phyloP scores from a whole-genome alignment of 371 early-diverging fungal genomes.

The Circinella umbellata region DNA sequence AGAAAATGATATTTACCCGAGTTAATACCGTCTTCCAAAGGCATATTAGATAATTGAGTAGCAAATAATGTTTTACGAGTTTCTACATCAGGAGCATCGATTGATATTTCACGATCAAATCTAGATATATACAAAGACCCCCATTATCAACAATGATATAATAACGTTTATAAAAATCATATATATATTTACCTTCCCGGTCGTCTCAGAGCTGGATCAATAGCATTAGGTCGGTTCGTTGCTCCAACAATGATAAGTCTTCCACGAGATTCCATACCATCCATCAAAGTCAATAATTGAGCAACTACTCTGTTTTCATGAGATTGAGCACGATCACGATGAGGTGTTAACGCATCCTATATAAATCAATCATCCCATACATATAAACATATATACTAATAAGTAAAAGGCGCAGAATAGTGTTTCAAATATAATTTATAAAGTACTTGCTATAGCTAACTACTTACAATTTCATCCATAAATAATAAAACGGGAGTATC shows the following conservation, averaged over 20 bases:
- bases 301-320: slow-evolving; percentile 95
- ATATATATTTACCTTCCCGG: slow-evolving; percentile 84
- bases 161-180: neutral
- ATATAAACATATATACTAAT: too few relatives aligned
- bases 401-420: too few relatives aligned
- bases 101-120: slow-evolving; percentile 93
- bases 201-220: slow-evolving; percentile 97
- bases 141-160: neutral
- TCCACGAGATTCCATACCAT: slow-evolving; percentile 79
- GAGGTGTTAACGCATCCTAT: slow-evolving; percentile 93
- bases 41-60: slow-evolving; percentile 59
- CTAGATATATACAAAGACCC: slow-evolving; percentile 28
- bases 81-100: slow-evolving; percentile 77
- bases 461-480: slow-evolving; percentile 96
- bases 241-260: slow-evolving; percentile 93
- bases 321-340: slow-evolving; percentile 76
- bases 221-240: slow-evolving; percentile 97
- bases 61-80: slow-evolving; percentile 69
- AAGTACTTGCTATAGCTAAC: neutral
- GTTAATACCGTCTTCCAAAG: slow-evolving; percentile 56
- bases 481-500: slow-evolving; percentile 85
- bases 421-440: neutral
- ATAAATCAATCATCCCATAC: neutral
- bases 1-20: slow-evolving; percentile 24
- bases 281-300: slow-evolving; percentile 97